A percentile compares a stretch with the other conserved stretches of the same genome.
Conservation (phyloP, 495 filamentous ascomycete species). For the Cladorrhinum samala region DNA sequence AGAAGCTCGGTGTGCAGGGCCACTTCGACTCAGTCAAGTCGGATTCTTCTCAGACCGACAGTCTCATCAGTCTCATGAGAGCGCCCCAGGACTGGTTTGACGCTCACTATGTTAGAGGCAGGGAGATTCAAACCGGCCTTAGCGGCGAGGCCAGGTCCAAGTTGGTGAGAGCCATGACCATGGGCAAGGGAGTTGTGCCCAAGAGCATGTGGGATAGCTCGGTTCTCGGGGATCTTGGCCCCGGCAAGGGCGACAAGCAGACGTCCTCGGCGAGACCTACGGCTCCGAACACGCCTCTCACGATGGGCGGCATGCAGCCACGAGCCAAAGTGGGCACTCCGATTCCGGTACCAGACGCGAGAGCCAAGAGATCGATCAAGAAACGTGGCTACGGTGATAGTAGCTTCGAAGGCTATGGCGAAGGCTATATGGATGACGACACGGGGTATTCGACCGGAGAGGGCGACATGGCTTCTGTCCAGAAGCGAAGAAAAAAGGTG, state of each 20-base stretch:
- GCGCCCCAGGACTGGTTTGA: constrained; percentile 53
- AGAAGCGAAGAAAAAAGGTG: constrained; percentile 55
- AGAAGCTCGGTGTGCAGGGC: constrained; percentile 47
- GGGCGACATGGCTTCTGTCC: constrained; percentile 38
- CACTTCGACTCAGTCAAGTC: constrained; percentile 48
- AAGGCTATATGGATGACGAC: constrained; percentile 48
- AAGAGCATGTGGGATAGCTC: constrained; percentile 44
- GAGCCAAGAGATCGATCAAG: constrained; percentile 39
- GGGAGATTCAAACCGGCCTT: constrained; percentile 52
- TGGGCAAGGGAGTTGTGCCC: constrained; percentile 43
- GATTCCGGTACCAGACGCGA: constrained; percentile 14
- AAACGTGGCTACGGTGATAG: constrained; percentile 49
- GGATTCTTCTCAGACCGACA: constrained; percentile 30
- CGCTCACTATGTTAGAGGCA: constrained; percentile 40
- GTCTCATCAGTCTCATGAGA: constrained; percentile 41
- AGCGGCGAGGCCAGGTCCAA: constrained; percentile 23
- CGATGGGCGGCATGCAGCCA: constrained; percentile 13
- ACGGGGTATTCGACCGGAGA: constrained; percentile 38
- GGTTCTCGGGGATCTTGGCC: constrained; percentile 45
- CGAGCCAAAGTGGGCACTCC: constrained; percentile 25
- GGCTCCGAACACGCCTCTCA: constrained; percentile 38
- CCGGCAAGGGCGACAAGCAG: constrained; percentile 29
- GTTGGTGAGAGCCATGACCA: constrained; percentile 40
- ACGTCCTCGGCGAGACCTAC: constrained; percentile 36
- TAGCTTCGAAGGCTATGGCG: constrained; percentile 53